Base-by-base conservation (phyloP, 495 filamentous ascomycete genomes). In the Neurospora sp. region DNA sequence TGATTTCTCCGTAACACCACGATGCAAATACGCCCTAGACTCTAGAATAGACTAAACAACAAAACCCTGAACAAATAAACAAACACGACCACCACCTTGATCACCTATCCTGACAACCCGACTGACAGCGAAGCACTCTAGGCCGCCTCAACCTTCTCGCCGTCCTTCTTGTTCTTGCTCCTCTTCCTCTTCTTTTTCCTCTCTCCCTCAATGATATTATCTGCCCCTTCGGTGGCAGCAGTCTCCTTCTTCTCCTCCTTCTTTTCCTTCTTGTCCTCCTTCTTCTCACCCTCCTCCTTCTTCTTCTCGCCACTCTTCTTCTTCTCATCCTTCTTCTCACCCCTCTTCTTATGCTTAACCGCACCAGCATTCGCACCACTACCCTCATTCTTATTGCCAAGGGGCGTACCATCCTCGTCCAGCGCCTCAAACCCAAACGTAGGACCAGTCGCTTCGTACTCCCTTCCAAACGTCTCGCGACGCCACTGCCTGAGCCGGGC, bases 401-500 rank as follows among this genome's bases (percentile, higher is more conserved):
- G 27, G 11, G 54, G 54, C 1, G 31, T 40, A 5, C 38, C 70
- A 49, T 76, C 72, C 54, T 44, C 70, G n/a, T 74, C 72, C 39
- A 79, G 49, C 49, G 69, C 74, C 72, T 83, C 84, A 37, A 85
- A 85, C 20, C 83, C 84, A 75, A 81, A 86, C 5, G 85, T 85
- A n/a, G 85, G 85, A 0, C 84, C 84, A 6, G 81, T 81, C 38
- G 80, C 74, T 78, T 86, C 84, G 69, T 77, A 87, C 76, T 83
- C 91, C 76, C 88, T 85, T 4, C 96, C 96, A 85, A 98, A 99
- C 2, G 91, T 93, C 72, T 98, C 96, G 83, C 91, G 91, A 73
- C 96, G 89, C 96, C 96, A 98, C 82, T 98, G 87, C 78, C 93
- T 85, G 71, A 98, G 83, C 39, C 94, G 87, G 37, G 92, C 93